These are phyloP conservation scores for Penicillium waksmanii DNA, from an alignment of 495 filamentous ascomycete genomes.

Conservation along the genomic window DNA sequence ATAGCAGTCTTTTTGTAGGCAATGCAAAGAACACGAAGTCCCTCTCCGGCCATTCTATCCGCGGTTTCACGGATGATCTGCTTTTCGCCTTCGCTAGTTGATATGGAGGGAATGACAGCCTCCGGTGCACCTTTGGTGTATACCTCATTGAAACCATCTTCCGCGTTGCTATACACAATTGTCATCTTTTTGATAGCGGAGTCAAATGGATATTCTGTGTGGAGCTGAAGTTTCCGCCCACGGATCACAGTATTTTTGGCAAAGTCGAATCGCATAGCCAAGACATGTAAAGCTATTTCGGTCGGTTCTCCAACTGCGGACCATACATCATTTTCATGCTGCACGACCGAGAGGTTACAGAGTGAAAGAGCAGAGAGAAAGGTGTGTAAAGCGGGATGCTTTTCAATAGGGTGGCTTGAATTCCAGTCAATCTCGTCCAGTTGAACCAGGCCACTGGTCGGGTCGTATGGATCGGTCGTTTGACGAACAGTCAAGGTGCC, in stretches of 20 bases:
- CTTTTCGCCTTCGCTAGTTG: slow-evolving; percentile 51
- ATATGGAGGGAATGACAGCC: slow-evolving; percentile 59
- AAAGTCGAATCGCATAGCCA: slow-evolving; percentile 69
- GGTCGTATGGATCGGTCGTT: slow-evolving; percentile 60
- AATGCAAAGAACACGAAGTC: slow-evolving; percentile 80
- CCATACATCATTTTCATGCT: slow-evolving; percentile 58
- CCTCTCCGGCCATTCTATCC: slow-evolving; percentile 68
- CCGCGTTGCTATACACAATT: slow-evolving; percentile 60
- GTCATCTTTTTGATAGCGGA: slow-evolving; percentile 84
- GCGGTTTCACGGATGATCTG: slow-evolving; percentile 62
- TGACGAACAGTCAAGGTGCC: slow-evolving; percentile 61
- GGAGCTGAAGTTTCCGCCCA: slow-evolving; percentile 61
- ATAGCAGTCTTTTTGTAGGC: slow-evolving; percentile 53
- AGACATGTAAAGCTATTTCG: slow-evolving; percentile 81
- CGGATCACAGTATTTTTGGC: slow-evolving; percentile 60
- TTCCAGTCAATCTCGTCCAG: slow-evolving; percentile 41
- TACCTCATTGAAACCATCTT: slow-evolving; percentile 49
- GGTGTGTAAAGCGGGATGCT: slow-evolving; percentile 52
- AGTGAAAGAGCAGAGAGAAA: slow-evolving; percentile 75
- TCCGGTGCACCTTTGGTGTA: slow-evolving; percentile 74
- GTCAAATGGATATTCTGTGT: slow-evolving; percentile 81
- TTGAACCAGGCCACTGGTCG: slow-evolving; percentile 65
- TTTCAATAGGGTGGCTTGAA: slow-evolving; percentile 22
- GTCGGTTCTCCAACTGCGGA: slow-evolving; percentile 80
- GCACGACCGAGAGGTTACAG: slow-evolving; percentile 76